Evolutionary conservation across 2,329 filamentous ascomycete species (phyloP), one percentile per base, ranked within the genome.

Genomic region (Nothopassalora personata): DNA sequence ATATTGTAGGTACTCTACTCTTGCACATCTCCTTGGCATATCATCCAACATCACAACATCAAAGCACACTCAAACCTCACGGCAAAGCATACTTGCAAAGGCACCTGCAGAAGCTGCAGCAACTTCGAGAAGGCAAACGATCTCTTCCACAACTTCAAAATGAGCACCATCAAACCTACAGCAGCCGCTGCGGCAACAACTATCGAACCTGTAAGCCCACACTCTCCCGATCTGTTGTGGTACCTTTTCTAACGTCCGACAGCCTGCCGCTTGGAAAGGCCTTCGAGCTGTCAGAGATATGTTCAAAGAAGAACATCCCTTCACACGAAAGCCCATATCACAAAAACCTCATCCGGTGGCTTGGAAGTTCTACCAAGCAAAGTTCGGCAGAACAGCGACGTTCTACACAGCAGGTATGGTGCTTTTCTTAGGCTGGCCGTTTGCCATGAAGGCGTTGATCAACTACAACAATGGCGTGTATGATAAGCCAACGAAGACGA

Each of bases 371-470:
- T 60, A 64, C 55, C 28, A 50, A 1, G 19, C 46, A 13, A 55
- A 59, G 18, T 28, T 62, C 13, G 57, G 53, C 4, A 55, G 62
- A 5, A 47, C 62, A 13, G 51, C 55, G 2, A 54, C 31, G 15
- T 49, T 62, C 23, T 64, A 60, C 28, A 34, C 53, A 1, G 23
- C 56, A 10, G 62, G 54, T 9, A 27, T 58, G 27, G 34, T 56
- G 6, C 39, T 58, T 10, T 56, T 64, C 23, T 56, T 62, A 7
- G 60, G 58, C 4, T 62, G 58, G 60, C 62, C 62, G 45, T 62
- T 62, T 31, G 62, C 60, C 10, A 49, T 56, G 60, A 58, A 56
- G 31, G 52, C 31, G 8, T 51, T 50, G 11, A 31, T 64, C 23
- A 55, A 64, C 33, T 47, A 36, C 31, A 59, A 43, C 9, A 64